Percentiles rank a stretch among this genome's conserved stretches.
phyloP scores from a whole-genome alignment of 2,329 filamentous ascomycete genomes.

The Xylariales sp. region DNA sequence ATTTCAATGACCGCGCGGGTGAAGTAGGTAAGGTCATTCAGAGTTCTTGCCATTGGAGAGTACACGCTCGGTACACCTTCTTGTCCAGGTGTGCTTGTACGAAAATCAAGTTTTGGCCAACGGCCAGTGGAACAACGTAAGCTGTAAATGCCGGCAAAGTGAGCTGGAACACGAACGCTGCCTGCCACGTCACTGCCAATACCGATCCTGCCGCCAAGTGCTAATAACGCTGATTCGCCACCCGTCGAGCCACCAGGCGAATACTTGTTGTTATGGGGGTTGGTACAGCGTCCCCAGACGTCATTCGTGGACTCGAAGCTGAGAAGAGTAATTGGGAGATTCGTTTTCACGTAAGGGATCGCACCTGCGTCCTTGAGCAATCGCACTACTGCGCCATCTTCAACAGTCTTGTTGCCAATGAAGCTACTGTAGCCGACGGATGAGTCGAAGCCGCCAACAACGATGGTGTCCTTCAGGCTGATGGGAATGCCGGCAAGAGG shows the following conservation, averaged over 20 bases:
- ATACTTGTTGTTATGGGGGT: slow-evolving; percentile 80
- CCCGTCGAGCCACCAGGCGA: slow-evolving; percentile 87
- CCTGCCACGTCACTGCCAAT: slow-evolving; percentile 90
- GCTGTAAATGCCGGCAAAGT: slow-evolving; percentile 86
- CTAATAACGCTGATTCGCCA: slow-evolving; percentile 77
- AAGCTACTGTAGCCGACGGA: slow-evolving; percentile 76
- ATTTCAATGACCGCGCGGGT: slow-evolving; percentile 72
- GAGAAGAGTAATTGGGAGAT: slow-evolving; percentile 78
- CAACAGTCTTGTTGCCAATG: slow-evolving; percentile 58
- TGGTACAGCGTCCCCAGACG: slow-evolving; percentile 78
- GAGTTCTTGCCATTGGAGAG: slow-evolving; percentile 84
- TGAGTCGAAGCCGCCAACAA: slow-evolving; percentile 78
- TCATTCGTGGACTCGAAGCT: slow-evolving; percentile 77
- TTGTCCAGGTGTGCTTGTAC: slow-evolving; percentile 87
- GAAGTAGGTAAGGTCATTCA: slow-evolving; percentile 82
- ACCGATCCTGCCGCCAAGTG: slow-evolving; percentile 79
- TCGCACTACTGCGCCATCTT: slow-evolving; percentile 70
- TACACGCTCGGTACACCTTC: slow-evolving; percentile 87
- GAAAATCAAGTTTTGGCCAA: slow-evolving; percentile 82
- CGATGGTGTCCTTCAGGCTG: slow-evolving; percentile 76
- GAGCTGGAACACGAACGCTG: slow-evolving; percentile 79
- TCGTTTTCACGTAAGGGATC: slow-evolving; percentile 90
- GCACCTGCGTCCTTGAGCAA: slow-evolving; percentile 85
- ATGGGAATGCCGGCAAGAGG: slow-evolving; percentile 85
- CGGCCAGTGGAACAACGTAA: slow-evolving; percentile 82